Conservation (phyloP, 345 rosid species). For the Linum tenue region DNA sequence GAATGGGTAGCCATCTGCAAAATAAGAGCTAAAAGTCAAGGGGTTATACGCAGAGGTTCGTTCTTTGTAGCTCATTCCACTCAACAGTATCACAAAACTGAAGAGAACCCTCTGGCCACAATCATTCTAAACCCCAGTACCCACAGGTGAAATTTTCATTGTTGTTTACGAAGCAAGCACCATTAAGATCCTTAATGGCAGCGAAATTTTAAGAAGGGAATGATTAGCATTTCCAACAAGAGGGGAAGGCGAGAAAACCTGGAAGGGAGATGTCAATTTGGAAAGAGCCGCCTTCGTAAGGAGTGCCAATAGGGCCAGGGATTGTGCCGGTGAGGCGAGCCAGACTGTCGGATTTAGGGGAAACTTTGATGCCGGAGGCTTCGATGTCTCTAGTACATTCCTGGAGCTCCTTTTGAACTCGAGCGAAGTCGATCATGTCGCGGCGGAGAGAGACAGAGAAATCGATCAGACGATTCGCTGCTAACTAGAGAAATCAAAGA, state of each 20-base stretch:
- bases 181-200: neutral
- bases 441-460: neutral
- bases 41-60: conserved; percentile 8
- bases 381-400: conserved; percentile 71
- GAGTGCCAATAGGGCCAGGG: conserved; percentile 80
- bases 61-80: neutral
- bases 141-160: neutral
- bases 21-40: neutral
- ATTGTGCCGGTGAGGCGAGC: conserved; percentile 68
- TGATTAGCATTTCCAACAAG: neutral
- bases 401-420: conserved; percentile 88
- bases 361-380: conserved; percentile 64
- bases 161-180: neutral
- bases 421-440: conserved; percentile 60
- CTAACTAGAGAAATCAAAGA: no score
- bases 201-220: neutral
- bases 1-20: conserved; percentile 96
- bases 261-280: conserved; percentile 76
- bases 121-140: no score
- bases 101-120: neutral
- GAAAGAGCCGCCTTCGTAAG: conserved; percentile 89
- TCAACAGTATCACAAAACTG: no score
- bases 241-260: conserved; percentile 24
- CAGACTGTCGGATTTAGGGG: conserved; percentile 64
- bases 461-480: no score